Percentiles rank a stretch among this genome's conserved stretches.
phyloP scores from a whole-genome alignment of 371 early-diverging fungal species.

The Mucor velutinosus region DNA sequence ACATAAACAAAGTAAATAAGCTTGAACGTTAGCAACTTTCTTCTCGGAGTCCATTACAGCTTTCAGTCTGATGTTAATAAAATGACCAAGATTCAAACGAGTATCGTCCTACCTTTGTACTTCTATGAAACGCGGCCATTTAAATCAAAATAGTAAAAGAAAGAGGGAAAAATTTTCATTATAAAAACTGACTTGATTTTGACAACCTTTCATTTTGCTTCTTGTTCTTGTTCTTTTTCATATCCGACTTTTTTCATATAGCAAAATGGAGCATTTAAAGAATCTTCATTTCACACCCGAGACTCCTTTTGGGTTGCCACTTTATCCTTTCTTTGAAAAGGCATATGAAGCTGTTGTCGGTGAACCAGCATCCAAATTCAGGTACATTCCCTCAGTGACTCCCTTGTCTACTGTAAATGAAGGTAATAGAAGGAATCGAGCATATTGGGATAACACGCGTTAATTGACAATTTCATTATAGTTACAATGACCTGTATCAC shows the following conservation, averaged over 20 bases:
- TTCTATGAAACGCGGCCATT: neutral
- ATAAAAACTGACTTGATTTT: neutral
- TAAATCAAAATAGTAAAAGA: neutral
- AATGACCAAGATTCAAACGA: constrained; percentile 11
- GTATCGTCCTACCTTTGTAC: constrained; percentile 4
- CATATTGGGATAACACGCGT: neutral
- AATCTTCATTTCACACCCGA: constrained; percentile 51
- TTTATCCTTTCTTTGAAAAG: constrained; percentile 53
- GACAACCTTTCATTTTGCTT: neutral
- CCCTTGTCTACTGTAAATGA: constrained; percentile 69
- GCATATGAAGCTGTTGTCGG: constrained; percentile 53
- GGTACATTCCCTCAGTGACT: constrained; percentile 62
- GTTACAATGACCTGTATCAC: constrained; percentile 57
- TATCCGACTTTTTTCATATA: neutral
- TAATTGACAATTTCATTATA: neutral
- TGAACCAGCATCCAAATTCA: constrained; percentile 49
- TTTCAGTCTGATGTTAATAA: neutral
- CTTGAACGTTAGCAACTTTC: neutral
- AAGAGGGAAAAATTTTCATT: neutral
- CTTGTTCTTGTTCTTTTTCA: constrained; percentile 6
- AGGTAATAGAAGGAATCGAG: constrained; percentile 18
- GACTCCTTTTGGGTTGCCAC: constrained; percentile 58
- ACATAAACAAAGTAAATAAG: neutral
- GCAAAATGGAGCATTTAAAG: constrained; percentile 29
- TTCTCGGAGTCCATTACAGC: constrained; percentile 1